Conservation (phyloP, 2,329 filamentous ascomycete genomes). For the Lojkania enalia region DNA sequence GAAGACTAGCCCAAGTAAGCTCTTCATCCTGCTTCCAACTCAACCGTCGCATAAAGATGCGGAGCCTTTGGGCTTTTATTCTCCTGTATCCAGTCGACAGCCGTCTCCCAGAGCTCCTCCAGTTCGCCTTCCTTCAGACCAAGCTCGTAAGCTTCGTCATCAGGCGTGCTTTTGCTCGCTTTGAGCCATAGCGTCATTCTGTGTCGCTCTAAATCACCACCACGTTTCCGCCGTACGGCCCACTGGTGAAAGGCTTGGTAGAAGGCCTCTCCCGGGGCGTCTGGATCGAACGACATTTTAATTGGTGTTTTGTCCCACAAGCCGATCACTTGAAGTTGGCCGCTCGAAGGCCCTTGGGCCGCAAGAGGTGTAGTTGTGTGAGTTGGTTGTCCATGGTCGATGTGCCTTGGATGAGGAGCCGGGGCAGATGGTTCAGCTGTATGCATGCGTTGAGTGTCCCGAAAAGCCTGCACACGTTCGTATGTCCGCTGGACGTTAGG, state of each 20-base stretch:
- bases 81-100: conserved; percentile 9
- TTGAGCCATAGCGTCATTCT: conserved; percentile 10
- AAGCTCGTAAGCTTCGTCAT: conserved; percentile 8
- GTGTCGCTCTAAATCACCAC: conserved; percentile 9
- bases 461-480: conserved; percentile 2
- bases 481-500: conserved; percentile 1
- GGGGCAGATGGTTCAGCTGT: conserved; percentile 1
- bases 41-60: conserved; percentile 9
- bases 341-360: conserved; percentile 3
- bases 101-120: conserved; percentile 6
- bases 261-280: conserved; percentile 8
- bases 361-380: conserved; percentile 6
- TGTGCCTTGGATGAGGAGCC: conserved; percentile 5
- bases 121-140: conserved; percentile 6
- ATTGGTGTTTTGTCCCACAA: conserved; percentile 7
- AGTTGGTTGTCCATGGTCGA: conserved; percentile 2
- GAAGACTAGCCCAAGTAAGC: conserved; percentile 3
- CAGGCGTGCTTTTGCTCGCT: conserved; percentile 6
- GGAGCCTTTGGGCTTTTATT: conserved; percentile 9
- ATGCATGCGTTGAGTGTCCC: conserved; percentile 4
- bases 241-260: conserved; percentile 9
- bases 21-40: conserved; percentile 6
- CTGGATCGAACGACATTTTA: conserved; percentile 7
- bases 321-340: conserved; percentile 4
- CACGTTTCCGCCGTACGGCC: conserved; percentile 7